These are phyloP conservation scores for Metahyphopichia silvanorum DNA, from an alignment of 805 yeast species.

Conservation along the genomic window DNA sequence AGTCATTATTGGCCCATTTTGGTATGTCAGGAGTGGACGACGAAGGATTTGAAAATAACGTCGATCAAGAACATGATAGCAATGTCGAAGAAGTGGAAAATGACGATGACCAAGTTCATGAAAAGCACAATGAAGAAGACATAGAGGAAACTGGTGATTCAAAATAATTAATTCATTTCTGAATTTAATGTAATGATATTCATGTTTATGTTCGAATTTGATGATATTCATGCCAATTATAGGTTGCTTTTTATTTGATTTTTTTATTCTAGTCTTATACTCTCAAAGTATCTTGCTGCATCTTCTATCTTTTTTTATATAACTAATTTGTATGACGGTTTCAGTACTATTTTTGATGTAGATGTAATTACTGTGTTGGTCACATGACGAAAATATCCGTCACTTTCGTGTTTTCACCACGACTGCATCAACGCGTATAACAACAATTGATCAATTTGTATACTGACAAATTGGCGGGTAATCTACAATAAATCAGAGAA, in stretches of 20 bases:
- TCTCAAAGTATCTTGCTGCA: too few relatives aligned
- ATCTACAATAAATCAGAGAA: too few relatives aligned
- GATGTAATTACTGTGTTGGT: too few relatives aligned
- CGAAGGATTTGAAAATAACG: slow-evolving; percentile 23
- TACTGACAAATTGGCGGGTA: too few relatives aligned
- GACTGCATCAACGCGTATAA: too few relatives aligned
- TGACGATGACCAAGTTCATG: slow-evolving; percentile 25
- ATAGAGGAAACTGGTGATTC: slow-evolving; percentile 6
- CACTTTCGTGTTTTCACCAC: too few relatives aligned
- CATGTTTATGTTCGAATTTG: background rate
- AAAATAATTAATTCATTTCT: background rate
- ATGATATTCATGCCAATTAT: background rate
- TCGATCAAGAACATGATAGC: slow-evolving; percentile 20
- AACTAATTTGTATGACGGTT: too few relatives aligned
- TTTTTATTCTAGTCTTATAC: too few relatives aligned
- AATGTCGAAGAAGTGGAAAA: slow-evolving; percentile 32
- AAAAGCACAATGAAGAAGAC: slow-evolving; percentile 19
- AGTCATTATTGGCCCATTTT: slow-evolving; percentile 57
- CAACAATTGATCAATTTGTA: too few relatives aligned
- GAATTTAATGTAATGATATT: slow-evolving; percentile 1
- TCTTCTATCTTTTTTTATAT: too few relatives aligned
- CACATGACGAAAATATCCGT: too few relatives aligned
- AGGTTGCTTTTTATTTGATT: background rate
- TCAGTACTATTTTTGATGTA: too few relatives aligned
- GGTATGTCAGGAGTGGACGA: slow-evolving; percentile 30